Percentiles rank a stretch among this genome's conserved stretches.
Evolutionary conservation across 1,139 yeast genomes (phyloP).

Genomic region (Sugiyamaella sp.): DNA sequence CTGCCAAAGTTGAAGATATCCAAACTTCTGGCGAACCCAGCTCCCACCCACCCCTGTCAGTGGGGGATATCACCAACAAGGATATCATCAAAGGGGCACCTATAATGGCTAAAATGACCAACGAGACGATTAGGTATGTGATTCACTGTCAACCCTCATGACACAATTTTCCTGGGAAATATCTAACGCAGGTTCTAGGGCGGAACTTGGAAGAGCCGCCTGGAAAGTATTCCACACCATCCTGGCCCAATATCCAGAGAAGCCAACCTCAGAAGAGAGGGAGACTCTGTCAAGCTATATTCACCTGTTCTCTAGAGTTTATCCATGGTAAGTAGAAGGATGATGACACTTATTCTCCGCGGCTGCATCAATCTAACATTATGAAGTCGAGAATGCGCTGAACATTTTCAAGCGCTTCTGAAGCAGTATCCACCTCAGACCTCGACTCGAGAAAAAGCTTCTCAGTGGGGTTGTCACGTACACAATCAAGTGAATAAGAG

Average conservation of each 20-base stretch:
- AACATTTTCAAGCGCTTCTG: slow-evolving; percentile 77
- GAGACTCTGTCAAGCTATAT: slow-evolving; percentile 58
- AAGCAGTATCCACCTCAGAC: slow-evolving; percentile 83
- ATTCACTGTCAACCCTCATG: too few relatives aligned
- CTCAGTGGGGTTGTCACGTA: slow-evolving; percentile 95
- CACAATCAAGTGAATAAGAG: slow-evolving; percentile 84
- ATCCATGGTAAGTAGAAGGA: slow-evolving; percentile 38
- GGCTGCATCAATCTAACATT: slow-evolving; percentile 18
- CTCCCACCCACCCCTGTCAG: slow-evolving; percentile 15
- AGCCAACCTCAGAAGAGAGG: slow-evolving; percentile 66
- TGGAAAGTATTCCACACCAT: slow-evolving; percentile 93
- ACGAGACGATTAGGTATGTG: slow-evolving; percentile 50
- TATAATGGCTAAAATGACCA: slow-evolving; percentile 88
- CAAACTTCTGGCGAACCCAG: slow-evolving; percentile 20
- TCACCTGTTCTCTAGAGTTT: slow-evolving; percentile 45
- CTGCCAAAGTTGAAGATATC: slow-evolving; percentile 29
- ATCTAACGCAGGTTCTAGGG: slow-evolving; percentile 38
- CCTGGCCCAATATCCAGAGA: slow-evolving; percentile 86
- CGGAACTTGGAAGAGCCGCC: slow-evolving; percentile 82
- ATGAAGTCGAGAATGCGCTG: slow-evolving; percentile 73
- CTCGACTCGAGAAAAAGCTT: slow-evolving; percentile 74
- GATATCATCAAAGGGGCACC: slow-evolving; percentile 45
- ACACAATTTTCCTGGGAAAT: neutral
- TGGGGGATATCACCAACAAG: slow-evolving; percentile 11
- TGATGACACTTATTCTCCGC: neutral